Evolutionary conservation across 495 filamentous ascomycete genomes (phyloP), one percentile per base, ranked within the genome.

Genomic region (Glarea lozoyensis): DNA sequence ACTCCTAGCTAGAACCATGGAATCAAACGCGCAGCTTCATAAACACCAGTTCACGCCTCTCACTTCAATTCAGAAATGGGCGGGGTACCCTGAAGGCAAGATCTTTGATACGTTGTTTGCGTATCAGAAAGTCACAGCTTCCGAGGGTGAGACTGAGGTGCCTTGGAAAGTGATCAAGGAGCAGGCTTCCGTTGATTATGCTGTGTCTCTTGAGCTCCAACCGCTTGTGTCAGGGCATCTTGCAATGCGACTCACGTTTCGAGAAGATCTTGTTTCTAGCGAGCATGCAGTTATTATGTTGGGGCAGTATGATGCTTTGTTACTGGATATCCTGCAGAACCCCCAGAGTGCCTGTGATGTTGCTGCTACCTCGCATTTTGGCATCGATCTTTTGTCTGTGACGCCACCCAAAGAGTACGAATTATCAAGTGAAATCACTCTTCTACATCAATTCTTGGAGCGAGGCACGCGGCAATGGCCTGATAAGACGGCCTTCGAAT

Each of bases 41-140:
- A 76, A 73, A 40, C 67, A 86, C 50, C 86, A 89, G 43, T 82
- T 82, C 50, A 75, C 76, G 0, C 74, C 84, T 3, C 60, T 92
- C 12, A 60, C 68, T 4, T 69, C 72, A 18, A 77, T 92, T 25
- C 84, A 88, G 49, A 69, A 72, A 20, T 80, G 76, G 70, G 64
- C 81, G 35, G 76, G 75, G 2, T 65, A 61, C 36, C 62, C 70
- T 0, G 70, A 80, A 22, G 61, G 70, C 16, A 63, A 66, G 10
- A 67, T 87, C 2, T 89, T 93, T 50, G 86, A 93, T 58, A 84
- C 84, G 0, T 60, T 93, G 21, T 78, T 93, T 55, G 79, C 79
- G 0, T 90, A 85, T 54, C 87, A 89, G 52, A 88, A 85, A 46
- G 44, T 68, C 38, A 45, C 41, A 34, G 39, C 37, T 0, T 27